Evolutionary conservation across 495 filamentous ascomycete species (phyloP), one percentile per base, ranked within the genome.

Genomic region (Hyaloscypha variabilis): DNA sequence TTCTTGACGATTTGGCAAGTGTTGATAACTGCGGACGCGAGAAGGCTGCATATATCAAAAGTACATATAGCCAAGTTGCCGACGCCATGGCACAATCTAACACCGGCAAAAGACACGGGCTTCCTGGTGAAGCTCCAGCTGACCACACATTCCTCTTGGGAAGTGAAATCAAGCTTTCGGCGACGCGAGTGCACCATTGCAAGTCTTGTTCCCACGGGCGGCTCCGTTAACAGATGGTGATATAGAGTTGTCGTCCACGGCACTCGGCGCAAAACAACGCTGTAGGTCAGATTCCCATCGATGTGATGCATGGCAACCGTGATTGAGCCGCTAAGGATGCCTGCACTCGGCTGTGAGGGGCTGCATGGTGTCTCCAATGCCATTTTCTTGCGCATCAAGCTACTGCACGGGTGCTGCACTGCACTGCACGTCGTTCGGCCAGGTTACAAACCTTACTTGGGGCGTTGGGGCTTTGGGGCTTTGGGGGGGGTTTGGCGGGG

Each of bases 21-120:
- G 39, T 46, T 19, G 39, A 17, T 46, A 46, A 23, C 8, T 25
- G 51, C 51, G 2, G n/a, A 54, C 23, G 19, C 25, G 51, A 54
- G 17, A 1, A 54, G 51, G 51, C 25, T 54, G 51, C 51, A 54
- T 54, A 54, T 54, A 54, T 54, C 25, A 54, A 28, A 24, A 54
- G 23, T 25, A 8, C 17, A 54, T 54, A 54, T 54, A 54, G 6
- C 51, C 51, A 13, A 10, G 49, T 14, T 6, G 10, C 8, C 49
- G n/a, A n/a, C 23, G 49, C 49, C 19, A 51, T 25, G 51, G 21
- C 3, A 54, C 51, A 24, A 54, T 54, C 51, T 54, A 54, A 24
- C 8, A 26, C 4, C 51, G 51, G 51, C 51, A 54, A 54, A 54
- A 54, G 0, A 28, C 21, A 10, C 26, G 21, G 5, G 51, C 51